phyloP scores from a whole-genome alignment of 2,329 filamentous ascomycete species.

The Epichloe gansuensis region DNA sequence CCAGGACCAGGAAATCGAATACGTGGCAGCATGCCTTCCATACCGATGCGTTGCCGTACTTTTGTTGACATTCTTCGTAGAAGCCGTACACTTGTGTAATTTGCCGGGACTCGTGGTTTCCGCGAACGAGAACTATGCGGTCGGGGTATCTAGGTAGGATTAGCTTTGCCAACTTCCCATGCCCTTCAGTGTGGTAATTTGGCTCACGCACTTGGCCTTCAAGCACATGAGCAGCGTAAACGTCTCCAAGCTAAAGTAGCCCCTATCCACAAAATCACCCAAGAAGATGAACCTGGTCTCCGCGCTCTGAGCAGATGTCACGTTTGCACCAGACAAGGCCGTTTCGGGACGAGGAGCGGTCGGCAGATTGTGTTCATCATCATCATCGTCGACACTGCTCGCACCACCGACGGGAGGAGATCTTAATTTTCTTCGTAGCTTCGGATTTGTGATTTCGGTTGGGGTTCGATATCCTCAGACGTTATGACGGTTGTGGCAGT shows the following conservation, averaged over 20 bases:
- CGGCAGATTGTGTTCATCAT: constrained; percentile 29
- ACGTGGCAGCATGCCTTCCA: constrained; percentile 99
- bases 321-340: constrained; percentile 20
- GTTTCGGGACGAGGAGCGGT: constrained; percentile 19
- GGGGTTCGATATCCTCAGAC: constrained; percentile 90
- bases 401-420: constrained; percentile 19
- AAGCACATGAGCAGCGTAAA: constrained; percentile 95
- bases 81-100: constrained; percentile 99
- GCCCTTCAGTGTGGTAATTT: background rate
- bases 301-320: constrained; percentile 31
- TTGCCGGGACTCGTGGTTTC: constrained; percentile 94
- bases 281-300: constrained; percentile 48
- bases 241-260: constrained; percentile 95
- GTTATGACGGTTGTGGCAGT: constrained; percentile 65
- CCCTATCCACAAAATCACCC: constrained; percentile 94
- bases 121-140: constrained; percentile 88
- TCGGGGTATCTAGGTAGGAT: constrained; percentile 63
- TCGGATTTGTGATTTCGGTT: constrained; percentile 76
- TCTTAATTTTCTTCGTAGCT: constrained; percentile 74
- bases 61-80: constrained; percentile 95
- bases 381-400: constrained; percentile 40
- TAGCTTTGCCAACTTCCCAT: background rate
- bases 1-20: constrained; percentile 94
- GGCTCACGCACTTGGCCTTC: constrained; percentile 50
- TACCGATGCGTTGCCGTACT: constrained; percentile 98